Evolutionary conservation across 345 rosid species (phyloP), one percentile per base, ranked within the genome.

Genomic region (Erodium maritimum): DNA sequence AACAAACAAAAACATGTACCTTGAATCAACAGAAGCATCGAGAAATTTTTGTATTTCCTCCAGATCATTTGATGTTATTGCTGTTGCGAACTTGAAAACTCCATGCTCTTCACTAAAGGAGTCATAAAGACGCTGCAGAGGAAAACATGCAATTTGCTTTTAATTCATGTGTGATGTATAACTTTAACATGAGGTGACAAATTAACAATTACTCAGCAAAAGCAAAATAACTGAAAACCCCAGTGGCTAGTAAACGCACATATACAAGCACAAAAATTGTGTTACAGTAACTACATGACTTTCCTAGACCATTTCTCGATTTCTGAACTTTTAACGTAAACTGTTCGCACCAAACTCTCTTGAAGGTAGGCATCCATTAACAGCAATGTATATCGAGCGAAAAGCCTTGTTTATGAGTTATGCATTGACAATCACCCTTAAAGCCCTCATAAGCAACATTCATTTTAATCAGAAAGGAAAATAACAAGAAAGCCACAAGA

Each of bases 41-140:
- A 93, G 96, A 71, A 93, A 93, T 52, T 74, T 82, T 64, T 90
- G 96, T 67, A 93, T 90, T 77, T 90, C 99, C 61, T 90, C 96
- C 21, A 93, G 70, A 63, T 93, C 99, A 71, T 63, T 85, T 25
- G 99, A 93, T 48, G 87, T 83, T 70, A 83, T 58, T 61, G 88
- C 78, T 24, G 95, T 82, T 67, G 97, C 97, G 82, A 87, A 93
- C 81, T 87, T 95, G 70, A 89, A 80, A 71, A 58, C 67, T 24
- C 95, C 95, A 64, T 80, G 82, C 50, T 89, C 97, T 69, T 82
- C 91, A 73, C 79, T 80, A 77, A 90, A 93, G 53, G 96, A 77
- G 1, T 73, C 78, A 52, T 83, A 83, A 60, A 90, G 90, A 62
- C 68, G 73, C 96, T 93, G 87, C 74, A 65, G 59, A 65, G 52